Conservation (phyloP, 2,329 filamentous ascomycete species). For the Apiospora phragmitis region DNA sequence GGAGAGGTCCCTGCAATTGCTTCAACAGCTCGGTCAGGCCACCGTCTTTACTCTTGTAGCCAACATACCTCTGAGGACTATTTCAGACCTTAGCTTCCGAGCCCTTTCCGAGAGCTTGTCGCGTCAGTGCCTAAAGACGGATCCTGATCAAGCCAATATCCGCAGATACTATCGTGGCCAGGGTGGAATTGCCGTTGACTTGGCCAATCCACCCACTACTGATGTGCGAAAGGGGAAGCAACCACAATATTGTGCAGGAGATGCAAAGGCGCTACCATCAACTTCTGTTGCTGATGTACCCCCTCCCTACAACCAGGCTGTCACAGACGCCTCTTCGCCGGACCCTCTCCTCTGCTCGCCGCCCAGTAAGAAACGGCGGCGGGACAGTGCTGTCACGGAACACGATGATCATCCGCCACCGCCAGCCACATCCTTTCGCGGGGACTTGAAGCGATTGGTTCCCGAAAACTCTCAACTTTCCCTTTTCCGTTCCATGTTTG, state of each 20-base stretch:
- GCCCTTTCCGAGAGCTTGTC: not conserved
- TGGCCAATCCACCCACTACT: not conserved
- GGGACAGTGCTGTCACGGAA: not conserved
- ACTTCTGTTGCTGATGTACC: not conserved
- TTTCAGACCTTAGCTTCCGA: conserved; percentile 2
- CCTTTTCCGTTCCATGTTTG: conserved; percentile 6
- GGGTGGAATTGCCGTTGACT: not conserved
- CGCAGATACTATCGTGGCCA: conserved; percentile 12
- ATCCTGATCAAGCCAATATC: conserved; percentile 10
- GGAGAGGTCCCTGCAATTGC: not conserved
- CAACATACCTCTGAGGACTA: not conserved
- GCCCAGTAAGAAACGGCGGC: conserved; percentile 8
- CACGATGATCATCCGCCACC: not conserved
- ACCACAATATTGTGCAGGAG: not conserved
- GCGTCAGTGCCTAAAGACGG: not conserved
- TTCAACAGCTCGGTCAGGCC: not conserved
- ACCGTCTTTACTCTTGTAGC: not conserved
- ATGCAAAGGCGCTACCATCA: not conserved
- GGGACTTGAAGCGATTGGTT: not conserved
- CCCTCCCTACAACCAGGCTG: conserved; percentile 8
- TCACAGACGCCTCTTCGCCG: not conserved
- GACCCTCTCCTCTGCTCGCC: conserved; percentile 7
- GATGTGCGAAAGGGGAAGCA: not conserved
- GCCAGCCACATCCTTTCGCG: not conserved
- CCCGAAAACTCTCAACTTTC: not conserved